Percentiles rank a stretch among this genome's conserved stretches.
Evolutionary conservation across 2,329 filamentous ascomycete species (phyloP).

Genomic region (Alternaria sp.): DNA sequence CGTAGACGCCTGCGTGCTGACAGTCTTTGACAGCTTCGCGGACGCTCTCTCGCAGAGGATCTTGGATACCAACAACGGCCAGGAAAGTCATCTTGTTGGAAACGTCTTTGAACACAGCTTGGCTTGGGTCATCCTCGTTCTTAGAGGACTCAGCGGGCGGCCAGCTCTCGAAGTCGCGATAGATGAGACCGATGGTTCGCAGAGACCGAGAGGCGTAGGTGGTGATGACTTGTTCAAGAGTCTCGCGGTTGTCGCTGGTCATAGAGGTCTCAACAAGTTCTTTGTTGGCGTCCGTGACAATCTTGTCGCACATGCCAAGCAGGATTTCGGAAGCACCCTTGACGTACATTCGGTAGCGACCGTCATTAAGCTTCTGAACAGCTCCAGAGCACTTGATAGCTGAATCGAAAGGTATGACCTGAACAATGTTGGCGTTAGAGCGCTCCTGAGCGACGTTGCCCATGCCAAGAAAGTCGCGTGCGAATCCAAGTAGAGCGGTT

Average conservation of each 20-base stretch:
- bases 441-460: slow-evolving; percentile 66
- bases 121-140: slow-evolving; percentile 65
- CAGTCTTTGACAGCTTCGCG: slow-evolving; percentile 74
- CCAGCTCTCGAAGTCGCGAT: slow-evolving; percentile 83
- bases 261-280: slow-evolving; percentile 61
- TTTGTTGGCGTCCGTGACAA: slow-evolving; percentile 66
- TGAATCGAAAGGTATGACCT: slow-evolving; percentile 68
- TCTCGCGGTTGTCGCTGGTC: slow-evolving; percentile 62
- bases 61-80: slow-evolving; percentile 79
- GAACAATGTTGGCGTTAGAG: slow-evolving; percentile 64
- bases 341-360: slow-evolving; percentile 63
- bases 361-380: slow-evolving; percentile 62
- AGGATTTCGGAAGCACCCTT: slow-evolving; percentile 61
- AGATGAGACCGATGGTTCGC: slow-evolving; percentile 82
- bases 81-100: slow-evolving; percentile 77
- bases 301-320: slow-evolving; percentile 55
- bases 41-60: slow-evolving; percentile 78
- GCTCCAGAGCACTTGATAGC: slow-evolving; percentile 73
- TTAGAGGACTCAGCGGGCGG: slow-evolving; percentile 68
- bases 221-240: slow-evolving; percentile 71
- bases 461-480: slow-evolving; percentile 70
- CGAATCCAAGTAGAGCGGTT: slow-evolving; percentile 74
- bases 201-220: slow-evolving; percentile 80
- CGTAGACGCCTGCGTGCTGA: slow-evolving; percentile 76
- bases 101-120: slow-evolving; percentile 70